A percentile compares a stretch with the other conserved stretches of the same genome.
Conservation (phyloP, 192 early-diverging fungal species). For the Coemansia sp. region DNA sequence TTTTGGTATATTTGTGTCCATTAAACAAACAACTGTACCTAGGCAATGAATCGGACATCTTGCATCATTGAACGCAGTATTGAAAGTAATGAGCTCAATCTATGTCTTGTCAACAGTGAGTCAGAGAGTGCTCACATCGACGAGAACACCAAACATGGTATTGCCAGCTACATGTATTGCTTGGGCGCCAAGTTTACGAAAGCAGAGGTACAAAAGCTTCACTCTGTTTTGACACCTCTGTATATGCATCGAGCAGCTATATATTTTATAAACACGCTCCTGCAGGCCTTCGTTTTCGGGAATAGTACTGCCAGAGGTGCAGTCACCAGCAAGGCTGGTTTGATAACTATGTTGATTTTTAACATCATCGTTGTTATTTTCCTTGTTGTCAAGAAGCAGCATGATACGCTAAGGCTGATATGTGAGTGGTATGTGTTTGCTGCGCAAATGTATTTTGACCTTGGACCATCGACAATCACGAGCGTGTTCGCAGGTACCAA, state of each 20-base stretch:
- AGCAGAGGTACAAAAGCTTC: constrained; percentile 4
- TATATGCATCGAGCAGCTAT: neutral
- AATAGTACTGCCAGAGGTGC: neutral
- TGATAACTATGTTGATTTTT: neutral
- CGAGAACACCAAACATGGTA: neutral
- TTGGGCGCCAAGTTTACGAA: neutral
- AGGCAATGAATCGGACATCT: neutral
- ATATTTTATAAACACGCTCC: neutral
- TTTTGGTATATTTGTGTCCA: neutral
- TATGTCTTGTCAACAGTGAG: neutral
- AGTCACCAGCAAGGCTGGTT: neutral
- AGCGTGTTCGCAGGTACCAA: neutral
- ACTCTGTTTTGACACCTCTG: neutral
- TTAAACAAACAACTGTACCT: neutral
- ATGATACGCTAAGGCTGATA: neutral
- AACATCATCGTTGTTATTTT: neutral
- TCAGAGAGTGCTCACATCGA: neutral
- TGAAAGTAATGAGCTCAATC: neutral
- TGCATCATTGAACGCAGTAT: neutral
- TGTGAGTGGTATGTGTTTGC: neutral
- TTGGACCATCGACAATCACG: neutral
- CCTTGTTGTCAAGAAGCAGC: neutral
- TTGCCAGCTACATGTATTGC: neutral
- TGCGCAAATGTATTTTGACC: neutral
- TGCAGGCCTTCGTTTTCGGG: neutral